A percentile compares a stretch with the other conserved stretches of the same genome.
These are phyloP conservation scores for Populus tomentosa DNA, from an alignment of 441 rosid species.

Conservation along the genomic window DNA sequence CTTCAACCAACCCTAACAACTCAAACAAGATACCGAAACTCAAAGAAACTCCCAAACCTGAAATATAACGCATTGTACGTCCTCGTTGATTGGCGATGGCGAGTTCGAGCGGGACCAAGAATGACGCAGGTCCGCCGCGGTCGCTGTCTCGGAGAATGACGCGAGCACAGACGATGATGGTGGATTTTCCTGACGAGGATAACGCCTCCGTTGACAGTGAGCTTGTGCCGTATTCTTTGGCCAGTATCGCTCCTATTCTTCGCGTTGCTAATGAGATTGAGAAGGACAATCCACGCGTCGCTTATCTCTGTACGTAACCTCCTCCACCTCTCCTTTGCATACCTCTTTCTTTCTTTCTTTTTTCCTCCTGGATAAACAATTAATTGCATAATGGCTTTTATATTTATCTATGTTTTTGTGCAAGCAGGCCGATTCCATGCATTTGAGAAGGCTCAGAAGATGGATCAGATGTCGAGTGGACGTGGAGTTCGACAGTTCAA, in stretches of 20 bases:
- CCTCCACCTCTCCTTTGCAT: not conserved
- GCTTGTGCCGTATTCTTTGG: conserved; percentile 84
- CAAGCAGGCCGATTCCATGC: conserved; percentile 89
- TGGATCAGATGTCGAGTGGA: conserved; percentile 72
- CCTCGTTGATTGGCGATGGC: conserved; percentile 40
- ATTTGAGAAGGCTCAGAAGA: conserved; percentile 75
- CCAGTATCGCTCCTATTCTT: conserved; percentile 62
- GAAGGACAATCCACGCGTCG: conserved; percentile 66
- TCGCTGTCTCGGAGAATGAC: conserved; percentile 43
- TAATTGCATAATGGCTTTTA: not conserved
- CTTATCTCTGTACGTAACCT: conserved; percentile 66
- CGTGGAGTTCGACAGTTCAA: conserved; percentile 98
- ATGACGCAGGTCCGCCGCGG: conserved; percentile 33
- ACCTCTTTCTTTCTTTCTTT: not conserved
- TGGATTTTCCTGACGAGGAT: conserved; percentile 52
- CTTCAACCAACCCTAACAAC: not conserved
- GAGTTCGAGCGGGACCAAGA: conserved; percentile 67
- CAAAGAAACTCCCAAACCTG: not conserved
- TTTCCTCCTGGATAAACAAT: not conserved
- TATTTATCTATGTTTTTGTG: not conserved
- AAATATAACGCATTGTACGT: not conserved
- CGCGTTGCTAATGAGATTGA: conserved; percentile 91
- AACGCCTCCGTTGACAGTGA: conserved; percentile 61
- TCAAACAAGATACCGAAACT: not conserved
- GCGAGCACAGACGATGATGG: conserved; percentile 46